phyloP scores from a whole-genome alignment of 2,329 filamentous ascomycete species.

The Sporothrix luriei region DNA sequence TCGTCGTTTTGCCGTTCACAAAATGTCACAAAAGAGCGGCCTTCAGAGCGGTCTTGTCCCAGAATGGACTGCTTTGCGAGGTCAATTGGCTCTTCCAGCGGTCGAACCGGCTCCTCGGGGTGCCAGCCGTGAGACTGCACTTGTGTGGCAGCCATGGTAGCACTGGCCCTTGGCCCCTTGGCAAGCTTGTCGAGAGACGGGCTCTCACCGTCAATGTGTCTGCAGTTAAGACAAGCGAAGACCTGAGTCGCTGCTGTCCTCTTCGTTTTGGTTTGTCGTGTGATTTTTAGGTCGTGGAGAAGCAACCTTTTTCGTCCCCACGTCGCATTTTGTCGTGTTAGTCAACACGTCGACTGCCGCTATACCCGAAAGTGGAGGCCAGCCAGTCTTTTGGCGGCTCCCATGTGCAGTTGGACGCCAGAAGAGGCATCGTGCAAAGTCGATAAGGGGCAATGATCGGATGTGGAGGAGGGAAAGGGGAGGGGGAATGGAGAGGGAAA shows the following conservation, averaged over 20 bases:
- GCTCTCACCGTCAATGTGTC: too few relatives aligned
- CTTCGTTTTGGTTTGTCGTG: background rate
- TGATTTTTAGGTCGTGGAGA: background rate
- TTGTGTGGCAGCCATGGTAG: constrained; percentile 9
- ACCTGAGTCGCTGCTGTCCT: background rate
- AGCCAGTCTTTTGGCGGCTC: constrained; percentile 3
- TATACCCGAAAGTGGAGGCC: constrained; percentile 5
- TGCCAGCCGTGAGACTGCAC: background rate
- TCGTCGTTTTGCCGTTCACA: background rate
- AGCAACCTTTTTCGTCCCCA: background rate
- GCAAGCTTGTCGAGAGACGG: background rate
- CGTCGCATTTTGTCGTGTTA: background rate
- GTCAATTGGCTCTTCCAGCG: background rate
- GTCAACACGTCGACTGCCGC: background rate
- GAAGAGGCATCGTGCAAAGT: background rate
- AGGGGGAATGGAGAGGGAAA: background rate
- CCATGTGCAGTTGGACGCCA: background rate
- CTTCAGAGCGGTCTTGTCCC: background rate
- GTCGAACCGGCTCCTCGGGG: background rate
- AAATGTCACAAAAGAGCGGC: too few relatives aligned
- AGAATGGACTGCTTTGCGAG: constrained; percentile 20
- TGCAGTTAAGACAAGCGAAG: too few relatives aligned
- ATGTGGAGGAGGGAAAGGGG: background rate
- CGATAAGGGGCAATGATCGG: constrained; percentile 3
- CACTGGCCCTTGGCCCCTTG: background rate